Conservation (phyloP, 164 flowering plant genomes). For the Warburgia ugandensis region DNA sequence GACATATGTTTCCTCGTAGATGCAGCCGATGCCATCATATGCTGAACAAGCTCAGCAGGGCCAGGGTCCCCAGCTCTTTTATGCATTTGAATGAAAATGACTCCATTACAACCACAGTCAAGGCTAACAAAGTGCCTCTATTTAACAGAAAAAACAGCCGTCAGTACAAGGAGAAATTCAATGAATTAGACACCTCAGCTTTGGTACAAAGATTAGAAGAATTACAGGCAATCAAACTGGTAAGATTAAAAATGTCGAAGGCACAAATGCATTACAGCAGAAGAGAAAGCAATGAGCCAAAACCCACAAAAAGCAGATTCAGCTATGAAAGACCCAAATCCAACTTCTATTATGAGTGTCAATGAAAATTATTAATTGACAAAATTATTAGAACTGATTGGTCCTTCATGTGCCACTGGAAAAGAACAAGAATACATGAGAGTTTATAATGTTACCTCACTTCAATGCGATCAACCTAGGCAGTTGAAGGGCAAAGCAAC, state of each 20-base stretch:
- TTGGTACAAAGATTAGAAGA: not conserved
- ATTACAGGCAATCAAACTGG: not conserved
- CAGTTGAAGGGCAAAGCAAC: no score
- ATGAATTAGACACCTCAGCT: not conserved
- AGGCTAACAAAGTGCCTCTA: slow-evolving; percentile 80
- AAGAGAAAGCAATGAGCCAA: no score
- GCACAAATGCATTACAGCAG: not conserved
- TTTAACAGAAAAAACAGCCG: slow-evolving; percentile 17
- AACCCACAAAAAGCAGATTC: no score
- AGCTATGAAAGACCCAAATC: no score
- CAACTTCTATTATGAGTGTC: no score
- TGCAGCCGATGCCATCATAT: slow-evolving; percentile 75
- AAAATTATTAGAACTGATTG: no score
- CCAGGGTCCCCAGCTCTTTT: slow-evolving; percentile 70
- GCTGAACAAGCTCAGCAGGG: slow-evolving; percentile 64
- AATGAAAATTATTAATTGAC: no score
- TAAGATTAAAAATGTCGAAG: not conserved
- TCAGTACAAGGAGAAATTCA: slow-evolving; percentile 9
- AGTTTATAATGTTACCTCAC: no score
- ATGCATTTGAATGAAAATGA: slow-evolving; percentile 76
- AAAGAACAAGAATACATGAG: no score
- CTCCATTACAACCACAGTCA: slow-evolving; percentile 92
- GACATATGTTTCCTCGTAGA: slow-evolving; percentile 80
- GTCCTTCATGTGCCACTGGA: no score
- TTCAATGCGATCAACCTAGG: no score